Evolutionary conservation across 331 rosid genomes (phyloP).

Genomic region (Dryas integrifolia): DNA sequence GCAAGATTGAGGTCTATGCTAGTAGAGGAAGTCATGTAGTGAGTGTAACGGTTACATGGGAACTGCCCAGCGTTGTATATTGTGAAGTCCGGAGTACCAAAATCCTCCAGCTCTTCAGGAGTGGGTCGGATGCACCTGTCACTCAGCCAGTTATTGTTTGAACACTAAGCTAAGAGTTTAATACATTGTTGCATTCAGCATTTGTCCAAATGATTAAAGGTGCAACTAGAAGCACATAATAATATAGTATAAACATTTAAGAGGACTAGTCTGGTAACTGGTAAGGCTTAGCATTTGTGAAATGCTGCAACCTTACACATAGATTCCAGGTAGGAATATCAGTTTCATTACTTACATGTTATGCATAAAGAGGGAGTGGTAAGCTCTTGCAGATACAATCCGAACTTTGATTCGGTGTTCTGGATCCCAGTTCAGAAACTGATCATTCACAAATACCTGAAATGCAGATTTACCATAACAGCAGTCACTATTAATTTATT

Average conservation of each 20-base stretch:
- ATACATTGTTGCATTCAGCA: not conserved
- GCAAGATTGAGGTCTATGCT: constrained; percentile 87
- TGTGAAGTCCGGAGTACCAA: constrained; percentile 94
- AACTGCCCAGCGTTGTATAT: constrained; percentile 94
- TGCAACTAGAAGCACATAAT: not conserved
- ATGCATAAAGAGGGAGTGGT: constrained; percentile 97
- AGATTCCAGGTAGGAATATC: not conserved
- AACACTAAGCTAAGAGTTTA: constrained; percentile 20
- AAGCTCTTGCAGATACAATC: constrained; percentile 90
- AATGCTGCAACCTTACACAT: not conserved
- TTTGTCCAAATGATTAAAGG: not conserved
- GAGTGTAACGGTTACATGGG: constrained; percentile 93
- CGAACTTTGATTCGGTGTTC: constrained; percentile 84
- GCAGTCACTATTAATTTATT: not conserved
- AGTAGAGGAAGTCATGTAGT: constrained; percentile 96
- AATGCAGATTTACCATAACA: not conserved
- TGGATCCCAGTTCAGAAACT: constrained; percentile 92
- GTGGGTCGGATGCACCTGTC: constrained; percentile 94
- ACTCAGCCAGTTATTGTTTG: constrained; percentile 59
- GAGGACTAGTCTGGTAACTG: not conserved
- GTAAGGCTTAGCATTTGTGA: not conserved
- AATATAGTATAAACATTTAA: not conserved
- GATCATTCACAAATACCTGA: constrained; percentile 87
- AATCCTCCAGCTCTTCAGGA: constrained; percentile 79
- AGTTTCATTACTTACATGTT: constrained; percentile 75